Base-by-base conservation (phyloP, 2,329 filamentous ascomycete species). In the Sporothrix schenckii region DNA sequence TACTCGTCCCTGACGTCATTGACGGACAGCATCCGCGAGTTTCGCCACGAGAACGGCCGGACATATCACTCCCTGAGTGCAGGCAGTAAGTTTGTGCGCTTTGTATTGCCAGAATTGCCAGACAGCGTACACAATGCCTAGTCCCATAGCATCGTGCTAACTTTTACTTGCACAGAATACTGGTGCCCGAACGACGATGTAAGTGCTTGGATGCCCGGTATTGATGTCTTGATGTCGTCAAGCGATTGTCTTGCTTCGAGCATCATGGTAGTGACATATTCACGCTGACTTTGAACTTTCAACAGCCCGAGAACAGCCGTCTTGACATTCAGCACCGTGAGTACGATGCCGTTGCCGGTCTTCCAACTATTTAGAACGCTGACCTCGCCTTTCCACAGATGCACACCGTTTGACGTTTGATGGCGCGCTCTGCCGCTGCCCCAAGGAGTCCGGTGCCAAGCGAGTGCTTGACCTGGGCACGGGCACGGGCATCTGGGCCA, bases 391-490 rank as follows among this genome's bases (percentile, higher is more conserved):
- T 21, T 21, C 2, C 4, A 49, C 24, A 72, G 71, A 72, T 47
- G 71, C 71, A 2, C 71, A 72, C 41, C 71, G 71, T 13, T 44
- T 72, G 21, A 72, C 71, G 1, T 72, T 72, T n/a, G 67, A 72
- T 21, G 69, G 69, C 9, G 67, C 69, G 1, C 56, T 72, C 24
- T 72, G 71, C 69, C 68, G 66, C 11, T 74, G 74, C 58, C 74
- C 74, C 9, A 74, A 73, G 61, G 53, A 63, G 10, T 54, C 69
- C 9, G 68, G 66, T 3, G 74, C 74, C 6, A 72, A 69, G 19
- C 56, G 72, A 4, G 74, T 75, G 3, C 70, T 75, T 16, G 74
- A 75, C 27, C 52, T 75, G 44, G 74, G 74, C 21, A 74, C 73
- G 1, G 73, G 73, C 4, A 74, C 72, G 3, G 74, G 74, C 2